Evolutionary conservation across 176 grass and related monocot genomes (phyloP).

Genomic region (Chloris gayana): DNA sequence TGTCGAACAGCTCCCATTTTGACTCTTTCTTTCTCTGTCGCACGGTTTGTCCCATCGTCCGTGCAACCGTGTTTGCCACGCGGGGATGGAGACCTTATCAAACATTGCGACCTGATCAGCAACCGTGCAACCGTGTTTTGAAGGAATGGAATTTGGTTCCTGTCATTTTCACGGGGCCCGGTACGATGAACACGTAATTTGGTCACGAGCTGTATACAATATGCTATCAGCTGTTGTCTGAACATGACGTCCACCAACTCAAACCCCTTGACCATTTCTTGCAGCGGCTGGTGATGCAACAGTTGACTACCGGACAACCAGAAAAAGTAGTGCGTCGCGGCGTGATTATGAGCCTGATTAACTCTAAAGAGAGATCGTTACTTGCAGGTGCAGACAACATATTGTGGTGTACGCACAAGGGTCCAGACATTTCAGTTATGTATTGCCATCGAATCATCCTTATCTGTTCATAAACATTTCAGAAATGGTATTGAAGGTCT

Average conservation of each 20-base stretch:
- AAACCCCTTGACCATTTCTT: conserved; percentile 37
- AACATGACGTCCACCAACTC: conserved; percentile 41
- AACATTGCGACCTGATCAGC: too few relatives aligned
- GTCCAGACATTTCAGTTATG: neutral
- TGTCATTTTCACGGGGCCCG: neutral
- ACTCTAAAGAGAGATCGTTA: too few relatives aligned
- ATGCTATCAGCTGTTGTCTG: neutral
- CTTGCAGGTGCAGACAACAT: too few relatives aligned
- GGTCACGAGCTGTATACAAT: conserved; percentile 3
- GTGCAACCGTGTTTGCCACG: neutral
- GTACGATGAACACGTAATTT: conserved; percentile 10
- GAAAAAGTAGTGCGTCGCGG: neutral
- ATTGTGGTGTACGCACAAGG: neutral
- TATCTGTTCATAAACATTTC: neutral
- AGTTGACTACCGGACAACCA: conserved; percentile 10
- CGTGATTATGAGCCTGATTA: neutral
- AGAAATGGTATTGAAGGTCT: neutral
- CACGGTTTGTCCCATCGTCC: neutral
- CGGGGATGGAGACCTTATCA: too few relatives aligned
- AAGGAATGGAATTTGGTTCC: neutral
- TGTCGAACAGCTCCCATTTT: neutral
- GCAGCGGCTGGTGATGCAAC: neutral
- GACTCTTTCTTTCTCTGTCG: neutral
- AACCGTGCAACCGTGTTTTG: too few relatives aligned
- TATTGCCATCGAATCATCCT: neutral